These are phyloP conservation scores for Phanerodontia chrysosporium DNA, from an alignment of 768 basidiomycete genomes.

Conservation along the genomic window DNA sequence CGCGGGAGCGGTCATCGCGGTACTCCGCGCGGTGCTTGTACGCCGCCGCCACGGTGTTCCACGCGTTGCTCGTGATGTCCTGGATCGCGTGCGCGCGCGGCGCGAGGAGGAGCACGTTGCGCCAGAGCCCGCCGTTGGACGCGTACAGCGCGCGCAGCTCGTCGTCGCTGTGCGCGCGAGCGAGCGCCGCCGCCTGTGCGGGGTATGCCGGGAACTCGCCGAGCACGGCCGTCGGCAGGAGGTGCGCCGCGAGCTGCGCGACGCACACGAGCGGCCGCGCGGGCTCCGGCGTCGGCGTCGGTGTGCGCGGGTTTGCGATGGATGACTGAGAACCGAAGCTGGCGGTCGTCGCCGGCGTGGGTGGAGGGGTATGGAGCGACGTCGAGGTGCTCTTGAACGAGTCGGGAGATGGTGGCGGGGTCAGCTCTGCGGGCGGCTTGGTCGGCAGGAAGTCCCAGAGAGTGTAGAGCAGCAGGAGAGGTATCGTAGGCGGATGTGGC, in stretches of 20 bases:
- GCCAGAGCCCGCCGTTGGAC: slow-evolving; percentile 62
- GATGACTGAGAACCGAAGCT: slow-evolving; percentile 33
- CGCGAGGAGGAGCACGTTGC: slow-evolving; percentile 54
- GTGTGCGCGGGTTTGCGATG: slow-evolving; percentile 32
- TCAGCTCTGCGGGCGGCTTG: neutral
- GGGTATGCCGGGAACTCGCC: slow-evolving; percentile 61
- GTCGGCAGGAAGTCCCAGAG: slow-evolving; percentile 27
- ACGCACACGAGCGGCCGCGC: neutral
- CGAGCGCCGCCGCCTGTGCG: slow-evolving; percentile 52
- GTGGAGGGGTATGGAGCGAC: neutral
- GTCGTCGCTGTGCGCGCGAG: slow-evolving; percentile 33
- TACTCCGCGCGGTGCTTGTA: slow-evolving; percentile 13
- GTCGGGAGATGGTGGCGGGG: neutral
- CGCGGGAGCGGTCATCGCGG: neutral
- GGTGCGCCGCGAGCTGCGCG: slow-evolving; percentile 37
- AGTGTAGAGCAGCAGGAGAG: slow-evolving; percentile 56
- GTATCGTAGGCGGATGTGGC: slow-evolving; percentile 51
- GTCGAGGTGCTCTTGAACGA: neutral
- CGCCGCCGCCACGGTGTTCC: slow-evolving; percentile 76
- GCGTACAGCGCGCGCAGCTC: slow-evolving; percentile 31
- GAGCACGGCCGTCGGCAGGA: slow-evolving; percentile 47
- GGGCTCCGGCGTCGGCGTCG: neutral
- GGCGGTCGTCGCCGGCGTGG: neutral
- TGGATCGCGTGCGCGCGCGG: slow-evolving; percentile 41
- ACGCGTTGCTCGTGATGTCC: slow-evolving; percentile 53